A percentile compares a stretch with the other conserved stretches of the same genome.
These are phyloP conservation scores for Phaeotremella fagi DNA, from an alignment of 768 basidiomycete species.

Conservation along the genomic window DNA sequence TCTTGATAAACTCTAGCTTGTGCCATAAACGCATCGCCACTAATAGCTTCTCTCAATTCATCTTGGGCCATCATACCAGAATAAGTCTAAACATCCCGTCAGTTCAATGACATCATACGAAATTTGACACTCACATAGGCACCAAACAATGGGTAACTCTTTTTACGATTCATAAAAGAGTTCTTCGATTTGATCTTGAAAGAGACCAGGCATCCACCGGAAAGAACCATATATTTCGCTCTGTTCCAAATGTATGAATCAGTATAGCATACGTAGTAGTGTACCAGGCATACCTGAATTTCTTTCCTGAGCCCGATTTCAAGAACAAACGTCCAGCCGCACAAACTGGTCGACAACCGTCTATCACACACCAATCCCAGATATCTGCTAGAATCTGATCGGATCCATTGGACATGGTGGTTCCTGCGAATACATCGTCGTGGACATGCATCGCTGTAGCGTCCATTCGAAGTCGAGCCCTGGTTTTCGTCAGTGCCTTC, in stretches of 20 bases:
- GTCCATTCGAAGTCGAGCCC: conserved; percentile 42
- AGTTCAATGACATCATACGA: conserved; percentile 39
- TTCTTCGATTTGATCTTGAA: conserved; percentile 63
- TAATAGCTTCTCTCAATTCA: conserved; percentile 28
- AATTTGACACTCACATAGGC: conserved; percentile 40
- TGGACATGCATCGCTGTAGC: conserved; percentile 13
- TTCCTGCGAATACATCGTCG: conserved; percentile 24
- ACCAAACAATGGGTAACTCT: conserved; percentile 42
- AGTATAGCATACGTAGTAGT: not conserved
- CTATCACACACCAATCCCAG: conserved; percentile 83
- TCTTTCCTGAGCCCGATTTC: conserved; percentile 64
- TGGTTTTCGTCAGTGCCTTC: not conserved
- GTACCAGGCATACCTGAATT: conserved; percentile 63
- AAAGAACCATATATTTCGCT: conserved; percentile 65
- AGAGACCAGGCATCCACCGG: conserved; percentile 67
- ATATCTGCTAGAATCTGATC: conserved; percentile 56
- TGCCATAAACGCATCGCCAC: conserved; percentile 26
- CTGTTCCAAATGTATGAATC: conserved; percentile 49
- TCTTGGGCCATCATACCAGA: conserved; percentile 71
- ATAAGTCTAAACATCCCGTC: conserved; percentile 68
- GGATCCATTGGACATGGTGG: conserved; percentile 15
- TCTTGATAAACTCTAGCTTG: conserved; percentile 76
- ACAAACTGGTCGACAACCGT: conserved; percentile 69
- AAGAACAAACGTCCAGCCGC: conserved; percentile 70
- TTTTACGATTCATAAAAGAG: conserved; percentile 57